Evolutionary conservation across 495 filamentous ascomycete genomes (phyloP), one percentile per base, ranked within the genome.

Genomic region (Penicillium dipodomyicola): DNA sequence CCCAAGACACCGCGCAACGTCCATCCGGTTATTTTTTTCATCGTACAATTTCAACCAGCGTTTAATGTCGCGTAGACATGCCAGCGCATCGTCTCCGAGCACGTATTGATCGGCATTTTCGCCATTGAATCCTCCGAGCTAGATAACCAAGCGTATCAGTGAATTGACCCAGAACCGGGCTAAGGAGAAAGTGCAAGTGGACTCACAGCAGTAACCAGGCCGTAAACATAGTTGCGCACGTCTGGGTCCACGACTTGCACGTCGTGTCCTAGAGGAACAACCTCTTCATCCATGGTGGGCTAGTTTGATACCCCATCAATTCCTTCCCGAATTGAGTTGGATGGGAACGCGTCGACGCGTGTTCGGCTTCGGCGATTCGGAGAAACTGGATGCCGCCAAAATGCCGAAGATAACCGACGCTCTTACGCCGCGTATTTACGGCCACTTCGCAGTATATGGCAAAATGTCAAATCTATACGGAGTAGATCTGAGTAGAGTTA

Each of bases 41-140:
- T 99, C 95, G 79, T 95, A 95, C 55, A 96, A 80, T 67, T 88
- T 91, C 63, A 99, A 75, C 95, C 95, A 97, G 81, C 84, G 87
- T 61, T 90, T 91, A 41, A 97, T 80, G 72, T 99, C 95, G 50
- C 92, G 89, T 52, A 99, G 79, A 72, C 90, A 92, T 48, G 92
- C 90, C 59, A 95, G 72, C 8, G 95, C 92, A 71, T 97, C 93
- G 67, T 97, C 92, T 65, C 95, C 95, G 45, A 97, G 84, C 7
- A 87, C 80, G 72, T 99, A 99, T 54, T 79, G 79, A 44, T 89
- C 90, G 50, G 88, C 88, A 70, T 90, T 85, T 67, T 89, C 89
- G 32, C 86, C 82, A 65, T 90, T 87, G 63, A 85, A 84, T 23
- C 95, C 94, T 71, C 94, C 94, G 57, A 97, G 85, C 91, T 96